Evolutionary conservation across 139 green algal genomes (phyloP), one percentile per base, ranked within the genome.

Genomic region (Haematococcus lacustris): DNA sequence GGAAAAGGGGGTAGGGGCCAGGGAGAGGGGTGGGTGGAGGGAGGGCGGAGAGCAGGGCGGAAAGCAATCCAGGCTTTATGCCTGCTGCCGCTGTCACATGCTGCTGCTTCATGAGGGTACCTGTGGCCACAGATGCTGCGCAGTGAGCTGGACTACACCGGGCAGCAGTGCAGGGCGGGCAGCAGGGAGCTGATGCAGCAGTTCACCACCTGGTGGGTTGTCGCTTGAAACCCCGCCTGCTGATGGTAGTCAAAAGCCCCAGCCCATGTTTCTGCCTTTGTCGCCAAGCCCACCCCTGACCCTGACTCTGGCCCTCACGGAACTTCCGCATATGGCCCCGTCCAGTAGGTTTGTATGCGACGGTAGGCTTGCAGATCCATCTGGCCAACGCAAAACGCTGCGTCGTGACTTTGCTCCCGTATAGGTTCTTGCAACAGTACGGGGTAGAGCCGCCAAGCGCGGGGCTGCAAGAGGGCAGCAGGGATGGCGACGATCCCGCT

Each of bases 111-210:
- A 50, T 47, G 7, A n/a, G 9, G 5, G 6, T 30, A n/a, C 23
- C 23, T 9, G 26, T 26, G 38, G 38, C 59, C n/a, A n/a, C 68
- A 77, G 51, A 60, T 82, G 71, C 71, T 77, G 38, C 64, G 71
- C 38, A 82, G 76, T 63, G 84, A 89, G 77, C 68, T 81, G 4
- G 74, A 83, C 35, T 89, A 89, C 76, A 87, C 81, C 13, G 63
- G 74, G 47, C 78, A 81, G 35, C 70, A 88, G 71, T 50, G 74
- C n/a, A 75, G 85, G 28, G 74, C 80, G 30, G 86, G 81, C 74
- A 70, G 66, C 41, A 51, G 78, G 67, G 81, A 89, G 76, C 70
- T 87, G 62, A 39, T 79, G 28, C 39, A 72, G 25, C 76, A 86
- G 40, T 89, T 89, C 68, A 57, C 60, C 2, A 50, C 70, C 1